Conservation (phyloP, 2,329 filamentous ascomycete genomes). For the Bipolaris bicolor region DNA sequence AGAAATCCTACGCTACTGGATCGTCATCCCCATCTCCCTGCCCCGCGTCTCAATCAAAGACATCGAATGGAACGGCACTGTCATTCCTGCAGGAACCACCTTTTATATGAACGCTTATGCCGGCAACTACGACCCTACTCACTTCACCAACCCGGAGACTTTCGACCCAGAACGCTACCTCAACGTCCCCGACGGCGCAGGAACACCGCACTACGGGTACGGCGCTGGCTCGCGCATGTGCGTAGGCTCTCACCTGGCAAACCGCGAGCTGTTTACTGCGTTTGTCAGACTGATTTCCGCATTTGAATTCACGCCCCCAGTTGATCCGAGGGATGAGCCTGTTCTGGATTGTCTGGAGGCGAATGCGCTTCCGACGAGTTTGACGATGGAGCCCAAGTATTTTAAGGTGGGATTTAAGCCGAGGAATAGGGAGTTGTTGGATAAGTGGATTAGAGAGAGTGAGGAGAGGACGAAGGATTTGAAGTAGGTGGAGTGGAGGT, state of each 20-base stretch:
- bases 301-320: constrained; percentile 54
- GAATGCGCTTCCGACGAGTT: constrained; percentile 55
- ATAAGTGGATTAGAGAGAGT: constrained; percentile 56
- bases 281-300: constrained; percentile 57
- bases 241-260: constrained; percentile 54
- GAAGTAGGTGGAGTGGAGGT: constrained; percentile 21
- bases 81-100: constrained; percentile 75
- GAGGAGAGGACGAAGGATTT: constrained; percentile 55
- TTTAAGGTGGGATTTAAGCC: constrained; percentile 58
- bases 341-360: constrained; percentile 55
- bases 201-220: constrained; percentile 58
- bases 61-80: constrained; percentile 69
- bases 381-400: constrained; percentile 59
- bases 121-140: constrained; percentile 72
- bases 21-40: constrained; percentile 78
- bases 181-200: constrained; percentile 52
- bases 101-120: constrained; percentile 82
- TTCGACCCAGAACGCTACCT: constrained; percentile 78
- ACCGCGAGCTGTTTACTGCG: constrained; percentile 53
- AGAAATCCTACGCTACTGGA: constrained; percentile 79
- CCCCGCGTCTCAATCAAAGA: constrained; percentile 75
- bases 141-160: constrained; percentile 67
- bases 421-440: constrained; percentile 50
- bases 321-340: constrained; percentile 49
- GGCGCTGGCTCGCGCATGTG: constrained; percentile 57